A percentile compares a stretch with the other conserved stretches of the same genome.
These are phyloP conservation scores for Kingdonia uniflora DNA, from an alignment of 164 flowering plant species.

Conservation along the genomic window DNA sequence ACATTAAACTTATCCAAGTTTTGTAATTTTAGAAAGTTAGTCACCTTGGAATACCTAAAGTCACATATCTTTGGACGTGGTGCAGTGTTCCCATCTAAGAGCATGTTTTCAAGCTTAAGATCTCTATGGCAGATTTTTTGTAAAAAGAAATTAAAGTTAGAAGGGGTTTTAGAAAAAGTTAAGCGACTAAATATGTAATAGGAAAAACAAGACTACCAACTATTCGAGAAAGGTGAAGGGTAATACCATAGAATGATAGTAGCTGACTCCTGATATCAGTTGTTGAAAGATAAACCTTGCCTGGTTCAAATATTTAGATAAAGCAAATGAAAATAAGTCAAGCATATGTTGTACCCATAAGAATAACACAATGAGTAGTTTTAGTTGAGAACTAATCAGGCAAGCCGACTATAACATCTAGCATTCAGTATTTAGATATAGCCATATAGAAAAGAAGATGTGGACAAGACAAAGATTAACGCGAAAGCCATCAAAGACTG, in stretches of 20 bases:
- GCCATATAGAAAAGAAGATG: too few relatives aligned
- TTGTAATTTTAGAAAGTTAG: not conserved
- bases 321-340: too few relatives aligned
- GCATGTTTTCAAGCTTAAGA: constrained; percentile 15
- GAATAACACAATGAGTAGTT: too few relatives aligned
- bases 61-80: constrained; percentile 6
- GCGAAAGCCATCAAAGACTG: too few relatives aligned
- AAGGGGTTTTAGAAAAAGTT: not conserved
- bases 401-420: too few relatives aligned
- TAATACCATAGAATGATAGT: constrained; percentile 86
- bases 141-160: not conserved
- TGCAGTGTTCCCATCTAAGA: constrained; percentile 11
- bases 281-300: constrained; percentile 89
- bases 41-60: constrained; percentile 45
- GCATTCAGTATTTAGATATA: too few relatives aligned
- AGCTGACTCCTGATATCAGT: constrained; percentile 90
- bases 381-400: too few relatives aligned
- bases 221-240: not conserved
- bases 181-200: too few relatives aligned
- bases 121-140: constrained; percentile 16
- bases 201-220: not conserved
- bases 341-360: too few relatives aligned
- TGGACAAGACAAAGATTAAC: too few relatives aligned
- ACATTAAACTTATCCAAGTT: not conserved
- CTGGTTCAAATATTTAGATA: constrained; percentile 22